A percentile compares a stretch with the other conserved stretches of the same genome.
Conservation (phyloP, 108 stramenopile species). For the Bacterosira constricta region DNA sequence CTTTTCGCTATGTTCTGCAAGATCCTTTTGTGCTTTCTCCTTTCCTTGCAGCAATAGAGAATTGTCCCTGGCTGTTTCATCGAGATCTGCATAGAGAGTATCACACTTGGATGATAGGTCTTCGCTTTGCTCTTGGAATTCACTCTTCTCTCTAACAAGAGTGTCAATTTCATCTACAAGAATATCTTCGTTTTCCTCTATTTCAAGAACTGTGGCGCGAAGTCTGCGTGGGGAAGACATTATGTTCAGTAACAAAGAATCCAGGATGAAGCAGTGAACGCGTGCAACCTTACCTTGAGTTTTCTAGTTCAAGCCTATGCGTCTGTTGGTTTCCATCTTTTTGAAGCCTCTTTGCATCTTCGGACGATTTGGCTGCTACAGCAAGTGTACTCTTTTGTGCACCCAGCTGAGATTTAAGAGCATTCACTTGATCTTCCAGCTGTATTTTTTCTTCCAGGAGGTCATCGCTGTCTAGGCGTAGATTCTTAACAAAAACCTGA, state of each 20-base stretch:
- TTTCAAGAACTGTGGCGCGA: constrained; percentile 29
- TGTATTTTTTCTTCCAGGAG: constrained; percentile 19
- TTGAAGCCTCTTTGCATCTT: constrained; percentile 26
- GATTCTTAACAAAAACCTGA: constrained; percentile 20
- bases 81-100: constrained; percentile 27
- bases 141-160: constrained; percentile 36
- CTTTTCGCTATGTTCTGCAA: constrained; percentile 6
- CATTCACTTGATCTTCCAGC: constrained; percentile 26
- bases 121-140: constrained; percentile 26
- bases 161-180: constrained; percentile 46
- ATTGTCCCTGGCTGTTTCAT: constrained; percentile 18
- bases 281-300: constrained; percentile 16
- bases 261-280: not conserved
- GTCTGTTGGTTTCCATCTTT: constrained; percentile 17
- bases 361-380: constrained; percentile 19
- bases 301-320: constrained; percentile 43
- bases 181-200: constrained; percentile 43
- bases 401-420: constrained; percentile 31
- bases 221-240: constrained; percentile 5
- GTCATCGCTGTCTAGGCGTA: constrained; percentile 32
- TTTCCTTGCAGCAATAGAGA: constrained; percentile 12
- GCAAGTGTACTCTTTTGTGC: constrained; percentile 29
- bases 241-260: not conserved
- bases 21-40: constrained; percentile 8
- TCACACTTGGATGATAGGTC: constrained; percentile 27